Evolutionary conservation across 2,329 filamentous ascomycete genomes (phyloP), one percentile per base, ranked within the genome.

Genomic region (Cytospora schulzeri): DNA sequence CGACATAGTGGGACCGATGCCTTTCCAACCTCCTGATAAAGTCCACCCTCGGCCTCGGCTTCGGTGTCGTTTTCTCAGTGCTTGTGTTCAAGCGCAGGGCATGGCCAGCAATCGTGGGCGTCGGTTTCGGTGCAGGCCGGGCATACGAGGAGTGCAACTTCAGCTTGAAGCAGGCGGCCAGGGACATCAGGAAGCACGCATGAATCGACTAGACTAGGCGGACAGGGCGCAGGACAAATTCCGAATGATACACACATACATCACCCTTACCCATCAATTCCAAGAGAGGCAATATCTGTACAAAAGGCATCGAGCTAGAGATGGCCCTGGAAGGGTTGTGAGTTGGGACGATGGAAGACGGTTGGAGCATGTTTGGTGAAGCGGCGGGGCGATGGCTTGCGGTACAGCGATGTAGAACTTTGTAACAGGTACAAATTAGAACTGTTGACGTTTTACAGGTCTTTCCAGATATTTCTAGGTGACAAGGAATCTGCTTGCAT

Each of bases 141-240:
- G 95, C 95, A 65, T 99, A 96, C 84, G 95, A 99, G 80, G 95
- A 99, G 84, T 97, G 95, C 81, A 97, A 99, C 83, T 91, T 85
- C 81, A 89, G 82, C 80, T 77, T 89, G 72, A 88, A 88, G 79
- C 81, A 84, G 75, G 85, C 85, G 41, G 81, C 85, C 53, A 80
- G 80, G 71, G 84, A 86, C 63, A 78, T 87, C 70, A 84, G 83
- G 79, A 84, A 79, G 75, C 78, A 80, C 72, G 77, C 79, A 73
- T 82, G 75, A 74, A 64, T 19, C 26, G 22, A 62, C 17, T 14
- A 17, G n/a, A 4, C 2, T 2, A 50, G 17, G 26, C 15, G 38
- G 24, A 38, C 11, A 15, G 24, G 19, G 22, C 24, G 31, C 17
- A 28, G 12, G 62, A 31, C n/a, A n/a, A 24, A 45, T 38, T 55